Percentiles rank a stretch among this genome's conserved stretches.
phyloP scores from a whole-genome alignment of 1,284 basidiomycete genomes.

The Phellinidium pouzarii region DNA sequence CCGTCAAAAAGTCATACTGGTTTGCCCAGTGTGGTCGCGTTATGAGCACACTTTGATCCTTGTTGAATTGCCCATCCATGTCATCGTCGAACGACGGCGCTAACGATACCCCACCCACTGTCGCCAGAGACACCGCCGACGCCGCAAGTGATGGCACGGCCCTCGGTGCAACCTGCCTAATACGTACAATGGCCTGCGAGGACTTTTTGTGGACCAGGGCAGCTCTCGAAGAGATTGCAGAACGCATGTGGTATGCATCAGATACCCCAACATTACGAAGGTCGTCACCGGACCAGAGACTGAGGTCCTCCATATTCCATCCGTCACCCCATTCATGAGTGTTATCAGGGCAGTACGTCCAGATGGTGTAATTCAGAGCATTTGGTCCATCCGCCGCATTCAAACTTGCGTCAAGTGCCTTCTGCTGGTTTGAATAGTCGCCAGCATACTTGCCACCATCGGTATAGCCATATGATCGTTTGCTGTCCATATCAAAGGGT shows the following conservation, averaged over 20 bases:
- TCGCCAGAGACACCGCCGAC: slow-evolving; percentile 16
- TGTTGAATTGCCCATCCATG: not conserved
- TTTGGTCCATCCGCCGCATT: slow-evolving; percentile 87
- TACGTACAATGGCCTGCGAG: slow-evolving; percentile 7
- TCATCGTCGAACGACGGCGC: slow-evolving; percentile 13
- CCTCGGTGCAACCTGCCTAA: slow-evolving; percentile 6
- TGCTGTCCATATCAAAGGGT: slow-evolving; percentile 88
- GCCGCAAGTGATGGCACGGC: not conserved
- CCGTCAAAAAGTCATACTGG: slow-evolving; percentile 64
- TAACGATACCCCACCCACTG: slow-evolving; percentile 13
- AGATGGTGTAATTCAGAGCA: slow-evolving; percentile 77
- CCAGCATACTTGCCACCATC: slow-evolving; percentile 70
- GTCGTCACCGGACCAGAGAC: slow-evolving; percentile 83
- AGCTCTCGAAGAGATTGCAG: slow-evolving; percentile 9
- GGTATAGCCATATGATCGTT: slow-evolving; percentile 78
- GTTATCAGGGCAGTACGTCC: slow-evolving; percentile 84
- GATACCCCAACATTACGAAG: slow-evolving; percentile 31
- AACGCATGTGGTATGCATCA: slow-evolving; percentile 13
- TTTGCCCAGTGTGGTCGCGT: slow-evolving; percentile 29
- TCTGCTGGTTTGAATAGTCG: slow-evolving; percentile 76
- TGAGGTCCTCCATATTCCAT: slow-evolving; percentile 96
- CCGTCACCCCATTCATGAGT: slow-evolving; percentile 88
- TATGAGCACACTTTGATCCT: not conserved
- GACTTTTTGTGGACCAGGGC: slow-evolving; percentile 14
- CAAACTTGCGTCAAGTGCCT: slow-evolving; percentile 87